These are phyloP conservation scores for Picea glauca DNA, from an alignment of 75 land plant genomes.

Conservation along the genomic window DNA sequence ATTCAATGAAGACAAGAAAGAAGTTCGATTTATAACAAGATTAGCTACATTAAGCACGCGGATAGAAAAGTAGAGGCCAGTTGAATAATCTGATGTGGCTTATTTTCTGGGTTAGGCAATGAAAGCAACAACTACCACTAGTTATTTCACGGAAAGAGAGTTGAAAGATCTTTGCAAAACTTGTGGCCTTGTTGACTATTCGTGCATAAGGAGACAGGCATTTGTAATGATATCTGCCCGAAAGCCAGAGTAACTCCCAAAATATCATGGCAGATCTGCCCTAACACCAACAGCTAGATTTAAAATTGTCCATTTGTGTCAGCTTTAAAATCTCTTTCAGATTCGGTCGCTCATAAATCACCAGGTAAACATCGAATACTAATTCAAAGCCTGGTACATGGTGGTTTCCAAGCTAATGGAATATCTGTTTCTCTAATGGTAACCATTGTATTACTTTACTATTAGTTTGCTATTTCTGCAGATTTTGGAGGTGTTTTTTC, in stretches of 20 bases:
- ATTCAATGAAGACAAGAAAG: background rate
- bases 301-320: background rate
- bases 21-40: background rate
- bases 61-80: background rate
- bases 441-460: too few species aligned
- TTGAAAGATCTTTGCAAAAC: conserved; percentile 71
- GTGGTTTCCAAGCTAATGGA: background rate
- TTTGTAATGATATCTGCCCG: conserved; percentile 87
- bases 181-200: conserved; percentile 71
- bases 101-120: conserved; percentile 20
- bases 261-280: background rate
- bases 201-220: conserved; percentile 40
- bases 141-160: conserved; percentile 59
- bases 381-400: background rate
- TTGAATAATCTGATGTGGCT: background rate
- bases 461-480: too few species aligned
- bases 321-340: background rate
- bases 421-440: too few species aligned
- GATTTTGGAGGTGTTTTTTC: too few species aligned
- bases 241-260: conserved; percentile 30
- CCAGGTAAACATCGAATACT: background rate
- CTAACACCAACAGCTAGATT: background rate
- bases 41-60: background rate
- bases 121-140: conserved; percentile 28
- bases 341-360: background rate